phyloP scores from a whole-genome alignment of 768 basidiomycete species.

The Lactarius hengduanensis region DNA sequence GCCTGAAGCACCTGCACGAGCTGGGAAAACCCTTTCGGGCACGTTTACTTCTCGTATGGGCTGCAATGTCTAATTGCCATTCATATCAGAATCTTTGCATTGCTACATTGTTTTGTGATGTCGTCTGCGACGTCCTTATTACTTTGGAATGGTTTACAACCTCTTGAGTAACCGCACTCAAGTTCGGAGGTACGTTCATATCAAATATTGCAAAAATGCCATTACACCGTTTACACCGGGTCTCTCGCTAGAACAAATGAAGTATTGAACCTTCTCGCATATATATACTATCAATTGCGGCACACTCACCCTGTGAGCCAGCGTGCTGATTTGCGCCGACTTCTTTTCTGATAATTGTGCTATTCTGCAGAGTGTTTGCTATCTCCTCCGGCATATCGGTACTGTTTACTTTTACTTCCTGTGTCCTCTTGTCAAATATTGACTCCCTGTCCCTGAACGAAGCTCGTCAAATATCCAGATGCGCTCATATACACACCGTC shows the following conservation, averaged over 20 bases:
- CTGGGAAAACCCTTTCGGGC: not conserved
- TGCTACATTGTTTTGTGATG: not conserved
- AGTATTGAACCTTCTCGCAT: not conserved
- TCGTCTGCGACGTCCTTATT: slow-evolving; percentile 6
- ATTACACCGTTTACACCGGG: not conserved
- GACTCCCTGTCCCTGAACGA: not conserved
- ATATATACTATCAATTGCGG: slow-evolving; percentile 11
- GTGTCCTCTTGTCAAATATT: not conserved
- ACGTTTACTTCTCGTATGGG: not conserved
- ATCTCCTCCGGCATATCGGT: not conserved
- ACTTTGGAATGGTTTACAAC: slow-evolving; percentile 12
- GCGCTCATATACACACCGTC: not conserved
- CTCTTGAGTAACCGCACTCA: slow-evolving; percentile 11
- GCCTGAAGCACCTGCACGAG: not conserved
- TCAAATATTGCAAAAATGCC: not conserved
- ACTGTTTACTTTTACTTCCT: not conserved
- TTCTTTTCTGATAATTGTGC: not conserved
- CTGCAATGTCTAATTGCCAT: not conserved
- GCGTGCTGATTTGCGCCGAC: not conserved
- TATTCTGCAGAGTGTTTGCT: not conserved
- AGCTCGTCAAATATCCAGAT: not conserved
- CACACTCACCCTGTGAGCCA: not conserved
- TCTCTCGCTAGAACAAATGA: slow-evolving; percentile 2
- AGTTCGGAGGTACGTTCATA: not conserved
- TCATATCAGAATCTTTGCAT: not conserved